phyloP scores from a whole-genome alignment of 108 stramenopile genomes.

The Nitzschia palea region DNA sequence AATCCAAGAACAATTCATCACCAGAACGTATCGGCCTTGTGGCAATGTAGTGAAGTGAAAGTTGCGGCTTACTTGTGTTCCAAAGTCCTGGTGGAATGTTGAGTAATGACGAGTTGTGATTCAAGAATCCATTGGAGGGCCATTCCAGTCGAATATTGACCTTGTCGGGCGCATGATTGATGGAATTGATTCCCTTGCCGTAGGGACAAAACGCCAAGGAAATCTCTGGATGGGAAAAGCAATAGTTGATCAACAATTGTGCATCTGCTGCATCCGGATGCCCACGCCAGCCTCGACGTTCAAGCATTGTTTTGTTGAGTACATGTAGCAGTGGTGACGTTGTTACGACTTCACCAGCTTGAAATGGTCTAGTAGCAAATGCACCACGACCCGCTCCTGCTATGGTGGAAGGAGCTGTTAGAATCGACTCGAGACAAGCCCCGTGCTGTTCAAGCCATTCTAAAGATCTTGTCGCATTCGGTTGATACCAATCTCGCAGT shows the following conservation, averaged over 20 bases:
- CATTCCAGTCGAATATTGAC: constrained; percentile 50
- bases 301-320: constrained; percentile 42
- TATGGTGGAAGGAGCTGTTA: constrained; percentile 39
- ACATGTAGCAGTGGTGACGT: constrained; percentile 57
- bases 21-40: constrained; percentile 52
- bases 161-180: constrained; percentile 50
- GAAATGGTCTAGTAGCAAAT: constrained; percentile 55
- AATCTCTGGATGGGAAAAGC: constrained; percentile 63
- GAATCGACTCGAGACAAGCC: constrained; percentile 52
- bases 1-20: constrained; percentile 69
- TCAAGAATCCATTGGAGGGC: constrained; percentile 13
- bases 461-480: constrained; percentile 29
- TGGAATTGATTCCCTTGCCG: constrained; percentile 53
- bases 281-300: no score
- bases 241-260: constrained; percentile 75
- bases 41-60: constrained; percentile 58
- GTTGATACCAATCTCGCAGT: constrained; percentile 14
- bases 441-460: constrained; percentile 56
- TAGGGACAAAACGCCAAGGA: constrained; percentile 66
- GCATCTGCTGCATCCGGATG: no score
- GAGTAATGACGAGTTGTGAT: constrained; percentile 50
- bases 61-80: constrained; percentile 11
- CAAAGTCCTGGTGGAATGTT: constrained; percentile 30
- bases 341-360: constrained; percentile 46
- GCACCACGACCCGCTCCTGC: constrained; percentile 70